Conservation (phyloP, 768 basidiomycete species). For the Kwoniella shandongensis region DNA sequence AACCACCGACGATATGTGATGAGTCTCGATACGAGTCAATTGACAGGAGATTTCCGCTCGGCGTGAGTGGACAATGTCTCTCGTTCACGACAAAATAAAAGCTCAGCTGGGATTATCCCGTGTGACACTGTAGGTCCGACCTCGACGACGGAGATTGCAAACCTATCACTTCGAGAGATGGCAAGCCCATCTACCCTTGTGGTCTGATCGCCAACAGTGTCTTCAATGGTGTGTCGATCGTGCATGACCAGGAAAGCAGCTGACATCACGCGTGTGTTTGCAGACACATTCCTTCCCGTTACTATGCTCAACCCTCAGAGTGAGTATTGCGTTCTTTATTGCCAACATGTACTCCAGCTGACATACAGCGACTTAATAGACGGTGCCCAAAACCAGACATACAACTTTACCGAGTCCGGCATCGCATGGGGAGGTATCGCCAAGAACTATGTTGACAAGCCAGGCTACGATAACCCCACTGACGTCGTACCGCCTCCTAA, state of each 20-base stretch:
- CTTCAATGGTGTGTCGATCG: constrained; percentile 71
- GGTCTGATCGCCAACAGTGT: constrained; percentile 95
- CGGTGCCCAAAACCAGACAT: constrained; percentile 56
- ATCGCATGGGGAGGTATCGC: constrained; percentile 97
- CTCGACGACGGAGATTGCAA: constrained; percentile 73
- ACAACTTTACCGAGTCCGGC: constrained; percentile 70
- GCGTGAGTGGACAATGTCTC: constrained; percentile 25
- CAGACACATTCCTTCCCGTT: constrained; percentile 78
- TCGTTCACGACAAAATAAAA: neutral
- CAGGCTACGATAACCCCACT: constrained; percentile 63
- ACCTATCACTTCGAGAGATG: constrained; percentile 65
- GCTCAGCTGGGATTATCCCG: neutral
- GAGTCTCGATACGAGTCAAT: constrained; percentile 78
- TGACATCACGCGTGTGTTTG: too few relatives aligned
- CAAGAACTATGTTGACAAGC: constrained; percentile 76
- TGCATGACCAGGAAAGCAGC: neutral
- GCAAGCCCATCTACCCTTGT: constrained; percentile 81
- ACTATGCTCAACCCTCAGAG: constrained; percentile 61
- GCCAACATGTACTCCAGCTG: neutral
- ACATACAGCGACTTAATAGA: constrained; percentile 26
- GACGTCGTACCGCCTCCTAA: constrained; percentile 89
- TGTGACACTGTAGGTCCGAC: constrained; percentile 23
- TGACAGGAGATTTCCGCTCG: constrained; percentile 63
- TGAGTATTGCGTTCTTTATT: constrained; percentile 37
- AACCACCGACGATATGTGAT: constrained; percentile 98